A percentile compares a stretch with the other conserved stretches of the same genome.
Evolutionary conservation across 1,284 basidiomycete species (phyloP).

Genomic region (Pseudozyma hubeiensis): DNA sequence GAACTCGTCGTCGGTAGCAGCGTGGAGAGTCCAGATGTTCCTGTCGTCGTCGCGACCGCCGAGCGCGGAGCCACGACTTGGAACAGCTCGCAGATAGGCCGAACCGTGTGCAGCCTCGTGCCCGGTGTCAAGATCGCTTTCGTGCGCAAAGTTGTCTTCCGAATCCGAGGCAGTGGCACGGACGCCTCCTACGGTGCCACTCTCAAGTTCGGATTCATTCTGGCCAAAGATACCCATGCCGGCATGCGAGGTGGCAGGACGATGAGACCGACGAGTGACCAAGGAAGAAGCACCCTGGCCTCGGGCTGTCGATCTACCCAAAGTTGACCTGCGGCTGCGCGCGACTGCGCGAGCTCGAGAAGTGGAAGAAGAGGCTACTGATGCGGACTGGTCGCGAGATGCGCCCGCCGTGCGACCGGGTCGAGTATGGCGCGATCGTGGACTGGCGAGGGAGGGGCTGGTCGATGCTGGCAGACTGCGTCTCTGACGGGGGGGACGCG

Average conservation of each 20-base stretch:
- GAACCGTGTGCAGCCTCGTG: neutral
- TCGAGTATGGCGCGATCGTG: constrained; percentile 11
- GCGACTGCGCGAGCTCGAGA: constrained; percentile 8
- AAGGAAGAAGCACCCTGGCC: neutral
- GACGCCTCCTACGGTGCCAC: constrained; percentile 55
- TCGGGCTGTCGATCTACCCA: constrained; percentile 5
- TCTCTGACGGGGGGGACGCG: constrained; percentile 25
- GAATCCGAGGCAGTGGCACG: constrained; percentile 41
- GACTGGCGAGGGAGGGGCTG: constrained; percentile 13
- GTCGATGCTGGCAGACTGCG: constrained; percentile 10
- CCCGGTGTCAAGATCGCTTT: constrained; percentile 8
- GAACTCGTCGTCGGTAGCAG: constrained; percentile 27
- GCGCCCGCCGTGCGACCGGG: constrained; percentile 1
- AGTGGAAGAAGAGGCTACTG: neutral
- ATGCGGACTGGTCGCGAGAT: constrained; percentile 1
- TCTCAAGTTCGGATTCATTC: constrained; percentile 52
- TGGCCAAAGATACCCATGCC: constrained; percentile 52
- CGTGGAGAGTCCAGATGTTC: constrained; percentile 21
- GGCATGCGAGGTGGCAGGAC: constrained; percentile 10
- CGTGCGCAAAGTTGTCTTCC: constrained; percentile 21
- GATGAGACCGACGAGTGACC: constrained; percentile 9
- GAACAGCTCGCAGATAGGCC: neutral
- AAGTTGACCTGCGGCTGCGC: constrained; percentile 5
- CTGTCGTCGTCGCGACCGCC: constrained; percentile 21
- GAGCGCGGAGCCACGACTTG: neutral